Percentiles rank a stretch among this genome's conserved stretches.
Evolutionary conservation across 2,329 filamentous ascomycete genomes (phyloP).

Genomic region (Fusarium marasasianum): DNA sequence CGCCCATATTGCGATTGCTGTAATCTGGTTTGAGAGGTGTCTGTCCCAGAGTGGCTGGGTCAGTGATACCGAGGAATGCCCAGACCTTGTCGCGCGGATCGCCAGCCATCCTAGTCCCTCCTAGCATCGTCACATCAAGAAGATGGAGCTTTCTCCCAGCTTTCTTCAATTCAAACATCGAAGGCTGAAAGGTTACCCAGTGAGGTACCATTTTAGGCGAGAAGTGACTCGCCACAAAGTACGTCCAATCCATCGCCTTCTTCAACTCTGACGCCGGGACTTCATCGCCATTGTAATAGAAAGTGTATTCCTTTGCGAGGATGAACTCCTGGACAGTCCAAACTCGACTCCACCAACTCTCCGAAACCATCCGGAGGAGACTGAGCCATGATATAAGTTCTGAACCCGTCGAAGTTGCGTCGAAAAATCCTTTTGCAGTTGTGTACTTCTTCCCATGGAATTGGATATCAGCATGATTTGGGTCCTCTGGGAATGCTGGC

Average conservation of each 20-base stretch:
- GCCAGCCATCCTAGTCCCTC: slow-evolving; percentile 7
- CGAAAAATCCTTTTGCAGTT: slow-evolving; percentile 6
- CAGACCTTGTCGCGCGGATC: slow-evolving; percentile 18
- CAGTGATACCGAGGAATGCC: slow-evolving; percentile 15
- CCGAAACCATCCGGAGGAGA: neutral
- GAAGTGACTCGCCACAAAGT: neutral
- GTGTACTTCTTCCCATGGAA: slow-evolving; percentile 17
- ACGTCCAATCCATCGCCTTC: slow-evolving; percentile 22
- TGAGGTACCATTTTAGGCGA: neutral
- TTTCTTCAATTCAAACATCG: slow-evolving; percentile 12
- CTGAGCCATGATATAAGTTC: slow-evolving; percentile 8
- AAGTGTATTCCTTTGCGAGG: slow-evolving; percentile 3
- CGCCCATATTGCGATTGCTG: slow-evolving; percentile 5
- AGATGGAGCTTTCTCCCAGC: neutral
- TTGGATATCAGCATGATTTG: neutral
- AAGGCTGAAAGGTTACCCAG: slow-evolving; percentile 12
- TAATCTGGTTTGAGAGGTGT: neutral
- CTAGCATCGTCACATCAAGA: slow-evolving; percentile 10
- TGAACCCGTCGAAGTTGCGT: slow-evolving; percentile 2
- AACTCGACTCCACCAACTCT: slow-evolving; percentile 26
- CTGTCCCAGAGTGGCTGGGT: neutral
- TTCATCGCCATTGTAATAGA: slow-evolving; percentile 3
- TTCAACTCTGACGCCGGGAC: neutral
- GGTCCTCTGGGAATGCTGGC: slow-evolving; percentile 8
- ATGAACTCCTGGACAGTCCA: slow-evolving; percentile 26